phyloP scores from a whole-genome alignment of 2,329 filamentous ascomycete genomes.

The Aspergillus sojae region DNA sequence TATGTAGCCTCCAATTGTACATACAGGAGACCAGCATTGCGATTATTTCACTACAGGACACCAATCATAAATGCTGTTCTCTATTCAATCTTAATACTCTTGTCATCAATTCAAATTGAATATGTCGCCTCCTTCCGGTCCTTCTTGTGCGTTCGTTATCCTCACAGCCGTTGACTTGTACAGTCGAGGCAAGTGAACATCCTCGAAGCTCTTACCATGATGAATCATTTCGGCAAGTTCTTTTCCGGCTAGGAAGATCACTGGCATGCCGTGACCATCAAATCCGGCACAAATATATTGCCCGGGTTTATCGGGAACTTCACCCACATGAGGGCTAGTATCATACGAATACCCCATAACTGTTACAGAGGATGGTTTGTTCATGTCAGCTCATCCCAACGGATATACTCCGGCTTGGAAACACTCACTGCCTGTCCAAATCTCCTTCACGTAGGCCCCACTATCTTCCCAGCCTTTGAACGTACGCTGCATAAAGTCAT shows the following conservation, averaged over 20 bases:
- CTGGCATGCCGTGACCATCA: slow-evolving; percentile 70
- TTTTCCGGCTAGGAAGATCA: slow-evolving; percentile 62
- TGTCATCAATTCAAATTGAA: not conserved
- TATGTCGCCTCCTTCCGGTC: slow-evolving; percentile 24
- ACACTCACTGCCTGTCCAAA: slow-evolving; percentile 40
- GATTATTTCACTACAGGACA: too few species aligned
- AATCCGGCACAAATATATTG: slow-evolving; percentile 65
- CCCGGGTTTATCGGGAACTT: slow-evolving; percentile 46
- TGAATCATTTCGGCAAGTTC: slow-evolving; percentile 61
- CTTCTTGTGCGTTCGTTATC: slow-evolving; percentile 17
- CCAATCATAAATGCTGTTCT: too few species aligned
- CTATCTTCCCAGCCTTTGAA: slow-evolving; percentile 43
- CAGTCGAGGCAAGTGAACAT: slow-evolving; percentile 34
- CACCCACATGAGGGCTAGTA: slow-evolving; percentile 57
- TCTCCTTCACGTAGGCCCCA: slow-evolving; percentile 34
- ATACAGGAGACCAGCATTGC: not conserved
- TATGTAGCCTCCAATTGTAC: not conserved
- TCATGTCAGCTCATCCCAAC: not conserved
- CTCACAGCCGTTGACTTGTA: slow-evolving; percentile 34
- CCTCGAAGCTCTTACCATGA: slow-evolving; percentile 30
- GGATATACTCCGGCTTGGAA: not conserved
- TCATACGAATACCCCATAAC: slow-evolving; percentile 59
- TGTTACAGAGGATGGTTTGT: slow-evolving; percentile 2
- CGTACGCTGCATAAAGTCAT: slow-evolving; percentile 42
- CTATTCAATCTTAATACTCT: too few species aligned